These are phyloP conservation scores for Lactarius akahatsu DNA, from an alignment of 768 basidiomycete genomes.

Conservation along the genomic window DNA sequence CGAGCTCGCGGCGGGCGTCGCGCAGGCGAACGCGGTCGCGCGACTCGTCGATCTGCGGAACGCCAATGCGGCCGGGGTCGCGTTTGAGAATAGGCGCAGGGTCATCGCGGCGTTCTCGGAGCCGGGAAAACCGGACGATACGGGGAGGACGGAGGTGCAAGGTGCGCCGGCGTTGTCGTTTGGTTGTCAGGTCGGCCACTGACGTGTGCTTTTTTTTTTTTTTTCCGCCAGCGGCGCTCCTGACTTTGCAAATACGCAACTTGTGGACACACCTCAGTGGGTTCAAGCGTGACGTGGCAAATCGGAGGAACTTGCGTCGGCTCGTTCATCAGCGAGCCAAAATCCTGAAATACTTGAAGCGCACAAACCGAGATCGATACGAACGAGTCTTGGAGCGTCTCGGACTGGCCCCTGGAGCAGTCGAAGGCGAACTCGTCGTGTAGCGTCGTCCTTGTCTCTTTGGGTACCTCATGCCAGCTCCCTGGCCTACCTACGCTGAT, in stretches of 20 bases:
- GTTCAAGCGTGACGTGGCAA: conserved; percentile 73
- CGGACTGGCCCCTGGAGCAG: conserved; percentile 72
- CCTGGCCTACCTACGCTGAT: background rate
- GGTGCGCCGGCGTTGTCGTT: conserved; percentile 48
- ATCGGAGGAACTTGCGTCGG: conserved; percentile 69
- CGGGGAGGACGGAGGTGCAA: conserved; percentile 88
- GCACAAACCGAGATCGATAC: conserved; percentile 64
- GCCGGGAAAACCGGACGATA: conserved; percentile 62
- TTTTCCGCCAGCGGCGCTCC: conserved; percentile 63
- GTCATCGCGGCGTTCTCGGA: conserved; percentile 79
- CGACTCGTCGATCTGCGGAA: conserved; percentile 81
- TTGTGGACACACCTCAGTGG: conserved; percentile 70
- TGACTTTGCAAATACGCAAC: conserved; percentile 84
- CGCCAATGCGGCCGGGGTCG: conserved; percentile 82
- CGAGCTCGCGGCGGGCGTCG: conserved; percentile 39
- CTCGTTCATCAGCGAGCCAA: conserved; percentile 84
- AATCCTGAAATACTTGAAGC: conserved; percentile 75
- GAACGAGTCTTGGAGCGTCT: conserved; percentile 68
- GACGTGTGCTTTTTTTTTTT: background rate
- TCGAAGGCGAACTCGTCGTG: conserved; percentile 88
- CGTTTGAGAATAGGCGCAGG: conserved; percentile 80
- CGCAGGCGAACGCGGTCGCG: conserved; percentile 58
- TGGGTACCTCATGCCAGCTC: background rate
- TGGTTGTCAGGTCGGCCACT: conserved; percentile 9
- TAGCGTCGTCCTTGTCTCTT: conserved; percentile 40